phyloP scores from a whole-genome alignment of 345 rosid species.

The Acer yangbiense region DNA sequence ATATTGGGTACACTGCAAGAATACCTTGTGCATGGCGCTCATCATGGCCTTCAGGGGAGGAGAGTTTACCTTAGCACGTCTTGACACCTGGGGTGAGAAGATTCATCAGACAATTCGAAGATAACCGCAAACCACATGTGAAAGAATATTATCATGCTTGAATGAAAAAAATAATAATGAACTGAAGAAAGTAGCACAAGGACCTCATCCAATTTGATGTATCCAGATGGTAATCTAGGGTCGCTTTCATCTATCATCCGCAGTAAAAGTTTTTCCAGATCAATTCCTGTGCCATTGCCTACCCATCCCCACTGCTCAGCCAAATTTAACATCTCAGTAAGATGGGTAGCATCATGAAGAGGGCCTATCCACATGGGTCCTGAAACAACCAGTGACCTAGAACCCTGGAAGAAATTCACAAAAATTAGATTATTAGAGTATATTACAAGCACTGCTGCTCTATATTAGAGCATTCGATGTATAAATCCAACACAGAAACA shows the following conservation, averaged over 20 bases:
- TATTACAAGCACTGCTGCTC: slow-evolving; percentile 4
- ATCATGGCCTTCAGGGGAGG: slow-evolving; percentile 70
- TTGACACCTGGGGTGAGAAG: slow-evolving; percentile 57
- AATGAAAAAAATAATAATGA: not conserved
- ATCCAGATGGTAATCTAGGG: slow-evolving; percentile 80
- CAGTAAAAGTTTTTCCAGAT: slow-evolving; percentile 68
- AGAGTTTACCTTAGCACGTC: slow-evolving; percentile 74
- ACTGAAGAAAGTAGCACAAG: not conserved
- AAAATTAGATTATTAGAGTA: not conserved
- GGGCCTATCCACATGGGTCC: slow-evolving; percentile 93
- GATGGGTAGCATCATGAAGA: slow-evolving; percentile 63
- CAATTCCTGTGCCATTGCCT: slow-evolving; percentile 48
- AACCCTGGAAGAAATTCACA: slow-evolving; percentile 32
- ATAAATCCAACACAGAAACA: not conserved
- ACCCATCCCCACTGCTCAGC: slow-evolving; percentile 82
- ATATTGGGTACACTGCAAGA: not conserved
- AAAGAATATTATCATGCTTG: not conserved
- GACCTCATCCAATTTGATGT: slow-evolving; percentile 85
- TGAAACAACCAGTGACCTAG: slow-evolving; percentile 53
- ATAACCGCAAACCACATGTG: not conserved
- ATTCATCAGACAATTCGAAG: not conserved
- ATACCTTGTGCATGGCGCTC: slow-evolving; percentile 55
- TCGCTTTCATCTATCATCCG: slow-evolving; percentile 82
- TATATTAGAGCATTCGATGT: not conserved
- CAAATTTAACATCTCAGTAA: slow-evolving; percentile 62